Conservation (phyloP, 2,329 filamentous ascomycete species). For the Neophaeococcomyces aloes region DNA sequence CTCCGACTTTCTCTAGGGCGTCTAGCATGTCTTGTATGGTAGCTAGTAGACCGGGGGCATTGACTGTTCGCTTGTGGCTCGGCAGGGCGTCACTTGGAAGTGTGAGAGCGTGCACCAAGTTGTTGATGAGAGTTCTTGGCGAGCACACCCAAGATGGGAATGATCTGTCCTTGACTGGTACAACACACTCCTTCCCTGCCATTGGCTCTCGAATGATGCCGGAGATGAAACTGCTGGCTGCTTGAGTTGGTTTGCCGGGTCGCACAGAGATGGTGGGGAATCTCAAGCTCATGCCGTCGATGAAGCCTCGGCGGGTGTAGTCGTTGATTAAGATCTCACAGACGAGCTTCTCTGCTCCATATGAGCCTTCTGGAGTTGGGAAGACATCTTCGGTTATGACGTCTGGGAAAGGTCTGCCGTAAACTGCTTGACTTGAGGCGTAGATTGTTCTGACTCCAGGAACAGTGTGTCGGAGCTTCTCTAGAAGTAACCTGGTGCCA, state of each 20-base stretch:
- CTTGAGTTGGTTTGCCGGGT: conserved; percentile 49
- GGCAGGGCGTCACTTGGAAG: conserved; percentile 33
- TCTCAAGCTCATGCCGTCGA: conserved; percentile 48
- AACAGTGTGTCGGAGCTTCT: conserved; percentile 40
- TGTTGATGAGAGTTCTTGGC: conserved; percentile 43
- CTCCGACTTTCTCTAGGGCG: conserved; percentile 45
- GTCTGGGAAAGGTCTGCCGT: conserved; percentile 46
- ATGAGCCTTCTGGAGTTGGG: conserved; percentile 52
- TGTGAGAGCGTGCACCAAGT: conserved; percentile 42
- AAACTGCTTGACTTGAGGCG: conserved; percentile 53
- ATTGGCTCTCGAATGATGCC: conserved; percentile 57
- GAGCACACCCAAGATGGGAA: conserved; percentile 48
- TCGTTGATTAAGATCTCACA: conserved; percentile 54
- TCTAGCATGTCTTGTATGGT: conserved; percentile 48
- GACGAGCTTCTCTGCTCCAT: conserved; percentile 54
- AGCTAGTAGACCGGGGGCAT: conserved; percentile 45
- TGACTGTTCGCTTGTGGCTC: conserved; percentile 41
- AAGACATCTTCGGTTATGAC: conserved; percentile 42
- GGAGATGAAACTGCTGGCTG: conserved; percentile 53
- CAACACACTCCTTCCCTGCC: conserved; percentile 42
- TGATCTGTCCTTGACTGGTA: conserved; percentile 40
- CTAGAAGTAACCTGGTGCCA: conserved; percentile 45
- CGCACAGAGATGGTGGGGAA: conserved; percentile 54
- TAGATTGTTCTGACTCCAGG: conserved; percentile 51
- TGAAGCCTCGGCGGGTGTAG: conserved; percentile 48